Conservation (phyloP, 176 grass and related monocot genomes). For the Musa acuminata region DNA sequence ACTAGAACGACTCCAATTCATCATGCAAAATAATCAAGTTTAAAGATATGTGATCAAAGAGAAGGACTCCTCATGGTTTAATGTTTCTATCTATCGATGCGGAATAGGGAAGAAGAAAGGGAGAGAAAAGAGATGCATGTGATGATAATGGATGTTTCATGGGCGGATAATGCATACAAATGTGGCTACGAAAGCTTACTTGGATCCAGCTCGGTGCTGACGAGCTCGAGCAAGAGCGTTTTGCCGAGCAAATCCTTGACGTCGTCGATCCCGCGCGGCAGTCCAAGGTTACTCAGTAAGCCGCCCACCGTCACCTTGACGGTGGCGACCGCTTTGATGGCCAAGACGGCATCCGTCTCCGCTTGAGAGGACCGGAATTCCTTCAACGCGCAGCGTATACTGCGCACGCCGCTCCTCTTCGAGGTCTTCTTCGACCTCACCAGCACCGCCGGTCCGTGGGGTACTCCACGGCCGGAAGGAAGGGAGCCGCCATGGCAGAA, state of each 20-base stretch:
- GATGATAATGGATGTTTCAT: background rate
- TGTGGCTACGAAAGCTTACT: background rate
- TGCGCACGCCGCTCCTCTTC: too few relatives aligned
- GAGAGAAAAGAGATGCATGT: background rate
- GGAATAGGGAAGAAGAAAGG: background rate
- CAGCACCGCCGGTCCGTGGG: too few relatives aligned
- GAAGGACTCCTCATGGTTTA: too few relatives aligned
- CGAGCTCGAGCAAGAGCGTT: slow-evolving; percentile 13
- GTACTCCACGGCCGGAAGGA: too few relatives aligned
- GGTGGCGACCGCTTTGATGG: background rate
- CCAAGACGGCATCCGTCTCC: background rate
- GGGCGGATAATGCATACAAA: background rate
- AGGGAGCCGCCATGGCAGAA: too few relatives aligned
- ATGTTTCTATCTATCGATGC: too few relatives aligned
- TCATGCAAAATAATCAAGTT: too few relatives aligned
- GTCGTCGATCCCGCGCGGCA: background rate
- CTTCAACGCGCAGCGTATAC: too few relatives aligned
- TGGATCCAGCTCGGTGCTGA: slow-evolving; percentile 13
- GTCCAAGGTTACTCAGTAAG: background rate
- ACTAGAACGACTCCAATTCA: too few relatives aligned
- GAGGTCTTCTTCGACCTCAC: too few relatives aligned
- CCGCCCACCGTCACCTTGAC: background rate
- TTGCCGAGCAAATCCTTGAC: slow-evolving; percentile 7
- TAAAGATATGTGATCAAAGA: too few relatives aligned
- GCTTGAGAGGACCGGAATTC: too few relatives aligned